Base-by-base conservation (phyloP, 2,329 filamentous ascomycete species). In the Torrubiellomyces zombiae region DNA sequence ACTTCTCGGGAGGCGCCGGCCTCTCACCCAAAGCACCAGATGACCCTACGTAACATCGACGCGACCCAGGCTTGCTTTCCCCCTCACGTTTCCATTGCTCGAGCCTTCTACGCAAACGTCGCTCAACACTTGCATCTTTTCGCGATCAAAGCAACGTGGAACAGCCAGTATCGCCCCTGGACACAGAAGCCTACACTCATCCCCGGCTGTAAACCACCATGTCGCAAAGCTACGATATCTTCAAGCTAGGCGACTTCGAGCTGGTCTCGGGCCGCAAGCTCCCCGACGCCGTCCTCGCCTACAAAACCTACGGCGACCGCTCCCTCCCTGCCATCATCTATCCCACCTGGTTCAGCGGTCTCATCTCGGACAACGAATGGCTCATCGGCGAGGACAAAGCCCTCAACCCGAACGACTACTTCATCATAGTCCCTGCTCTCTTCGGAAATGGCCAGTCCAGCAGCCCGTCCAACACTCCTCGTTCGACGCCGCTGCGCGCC, bases 291-390 rank as follows among this genome's bases (percentile, higher is more conserved):
- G 64, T 67, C 39, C 68, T 86, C 27, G 75, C 77, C 10, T 86
- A 80, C 57, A 82, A 77, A 47, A 80, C 77, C 0, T 75, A 77
- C 36, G 79, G 79, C 12, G 56, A 72, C 28, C 44, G 64, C 0
- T 60, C 53, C 0, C 56, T 53, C 5, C 76, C 77, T 6, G 70
- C 69, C 3, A 66, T 85, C 29, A 63, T 85, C 32, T 85, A 85
- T 40, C 79, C 78, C 3, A 72, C 71, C 3, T 85, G 78, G 78
- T 85, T 73, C 44, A 48, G 44, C 26, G 48, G 47, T 51, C 55
- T 50, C 3, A 78, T 85, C 32, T 53, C 60, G 3, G 72, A 79
- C 39, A 85, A 85, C 31, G 60, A 76, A 42, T 83, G 78, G 78
- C 62, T 85, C 8, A 61, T 80, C 20, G 74, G 75, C 9, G 45